Base-by-base conservation (phyloP, 2,329 filamentous ascomycete genomes). In the Colletotrichum higginsianum region DNA sequence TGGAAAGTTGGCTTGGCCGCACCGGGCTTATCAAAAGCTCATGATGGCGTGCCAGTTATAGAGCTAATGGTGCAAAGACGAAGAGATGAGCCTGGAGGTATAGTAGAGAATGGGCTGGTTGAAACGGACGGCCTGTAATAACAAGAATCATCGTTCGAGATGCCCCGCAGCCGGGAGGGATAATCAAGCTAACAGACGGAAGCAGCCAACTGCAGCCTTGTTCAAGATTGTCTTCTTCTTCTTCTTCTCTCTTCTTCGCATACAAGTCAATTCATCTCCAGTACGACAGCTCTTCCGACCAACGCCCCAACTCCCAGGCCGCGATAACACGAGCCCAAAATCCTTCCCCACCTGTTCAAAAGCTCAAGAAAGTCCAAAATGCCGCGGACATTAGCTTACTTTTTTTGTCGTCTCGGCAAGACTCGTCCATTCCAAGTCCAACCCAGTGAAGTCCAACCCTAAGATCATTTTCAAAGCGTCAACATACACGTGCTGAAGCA, bases 271-370 rank as follows among this genome's bases (percentile, higher is more conserved):
- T 9, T 23, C 49, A 12, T 15, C 56, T 61, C 11, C 15, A 42
- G 42, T 44, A 56, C 56, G 49, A 47, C 55, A 44, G 30, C 13
- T 58, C 38, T 18, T 26, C 49, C 18, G n/a, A 53, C 42, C 40
- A 61, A 71, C 69, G 58, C 69, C 69, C 4, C 46, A 71, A 71
- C 69, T 68, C 69, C 69, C 21, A 23, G 35, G 69, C 58, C 16
- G 47, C 21, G 35, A 16, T 26, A 55, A 49, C 5, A 42, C 47
- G 12, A 49, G 58, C 64, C 47, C 65, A 16, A 64, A 23, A 64
- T 47, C 50, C 57, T 40, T 38, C 21, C 57, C 56, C 23, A 61
- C 58, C 53, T 42, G 56, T 35, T 47, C 46, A 49, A 35, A 55
- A 61, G 40, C 62, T 66, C 18, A 26, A 38, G 4, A 58, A 55